Conservation (phyloP, 306 rosid species). For the Gynostemma pentaphyllum region DNA sequence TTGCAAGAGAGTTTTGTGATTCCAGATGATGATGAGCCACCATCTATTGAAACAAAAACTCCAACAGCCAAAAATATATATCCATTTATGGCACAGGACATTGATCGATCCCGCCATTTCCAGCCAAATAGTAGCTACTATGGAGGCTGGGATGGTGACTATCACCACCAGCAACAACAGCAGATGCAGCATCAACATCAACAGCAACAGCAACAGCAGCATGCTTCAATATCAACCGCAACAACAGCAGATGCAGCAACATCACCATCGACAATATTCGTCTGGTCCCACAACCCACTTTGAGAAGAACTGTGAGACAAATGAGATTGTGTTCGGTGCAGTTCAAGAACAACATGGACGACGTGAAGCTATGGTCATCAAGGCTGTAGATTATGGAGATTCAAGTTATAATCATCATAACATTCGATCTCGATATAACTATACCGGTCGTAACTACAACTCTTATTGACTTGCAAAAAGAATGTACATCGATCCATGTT, state of each 20-base stretch:
- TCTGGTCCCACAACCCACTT: conserved; percentile 50
- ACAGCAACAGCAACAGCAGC: not conserved
- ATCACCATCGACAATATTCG: conserved; percentile 52
- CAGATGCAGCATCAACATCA: not conserved
- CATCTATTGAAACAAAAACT: conserved; percentile 52
- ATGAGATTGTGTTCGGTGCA: conserved; percentile 92
- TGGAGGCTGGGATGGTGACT: conserved; percentile 46
- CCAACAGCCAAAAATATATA: conserved; percentile 36
- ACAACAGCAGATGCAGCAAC: conserved; percentile 39
- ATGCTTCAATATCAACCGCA: not conserved
- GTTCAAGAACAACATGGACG: conserved; percentile 87
- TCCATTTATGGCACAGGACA: conserved; percentile 53
- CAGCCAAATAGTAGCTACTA: conserved; percentile 41
- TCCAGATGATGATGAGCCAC: conserved; percentile 87
- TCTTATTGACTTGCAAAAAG: conserved; percentile 31
- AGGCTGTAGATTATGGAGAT: conserved; percentile 83
- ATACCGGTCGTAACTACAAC: conserved; percentile 48
- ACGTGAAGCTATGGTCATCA: conserved; percentile 77
- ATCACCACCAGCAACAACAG: conserved; percentile 21
- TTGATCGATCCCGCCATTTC: conserved; percentile 42
- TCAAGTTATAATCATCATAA: conserved; percentile 56
- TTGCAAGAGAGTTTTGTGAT: conserved; percentile 87
- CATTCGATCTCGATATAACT: conserved; percentile 57
- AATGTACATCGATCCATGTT: not conserved
- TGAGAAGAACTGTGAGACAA: conserved; percentile 66